phyloP scores from a whole-genome alignment of 805 yeast genomes.

The Candida manassasensis region DNA sequence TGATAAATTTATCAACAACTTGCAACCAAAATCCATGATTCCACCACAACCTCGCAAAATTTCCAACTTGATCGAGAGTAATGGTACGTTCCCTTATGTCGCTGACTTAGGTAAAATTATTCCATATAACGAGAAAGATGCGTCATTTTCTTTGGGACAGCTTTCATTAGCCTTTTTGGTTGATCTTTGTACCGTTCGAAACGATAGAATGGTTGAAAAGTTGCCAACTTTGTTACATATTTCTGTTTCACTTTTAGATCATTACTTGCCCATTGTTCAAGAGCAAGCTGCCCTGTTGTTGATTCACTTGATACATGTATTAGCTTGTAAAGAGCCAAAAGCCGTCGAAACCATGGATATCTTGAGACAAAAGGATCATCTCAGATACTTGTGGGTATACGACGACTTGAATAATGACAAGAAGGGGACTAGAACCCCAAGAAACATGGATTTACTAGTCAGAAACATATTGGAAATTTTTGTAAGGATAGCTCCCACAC shows the following conservation, averaged over 20 bases:
- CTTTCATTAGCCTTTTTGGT: slow-evolving; percentile 80
- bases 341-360: slow-evolving; percentile 53
- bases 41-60: slow-evolving; percentile 46
- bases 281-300: slow-evolving; percentile 78
- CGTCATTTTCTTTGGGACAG: slow-evolving; percentile 84
- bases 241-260: slow-evolving; percentile 78
- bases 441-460: slow-evolving; percentile 72
- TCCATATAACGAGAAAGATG: slow-evolving; percentile 52
- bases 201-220: slow-evolving; percentile 53
- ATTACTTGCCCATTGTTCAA: slow-evolving; percentile 76
- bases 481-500: slow-evolving; percentile 38
- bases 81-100: slow-evolving; percentile 55
- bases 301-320: slow-evolving; percentile 64
- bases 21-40: slow-evolving; percentile 87
- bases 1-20: slow-evolving; percentile 60
- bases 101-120: slow-evolving; percentile 67
- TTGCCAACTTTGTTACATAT: slow-evolving; percentile 76
- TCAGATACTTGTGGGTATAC: slow-evolving; percentile 66
- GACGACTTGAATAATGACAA: slow-evolving; percentile 77
- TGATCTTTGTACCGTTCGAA: slow-evolving; percentile 67
- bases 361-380: slow-evolving; percentile 49
- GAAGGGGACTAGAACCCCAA: slow-evolving; percentile 77
- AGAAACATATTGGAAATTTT: slow-evolving; percentile 60
- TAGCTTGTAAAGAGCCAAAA: slow-evolving; percentile 51
- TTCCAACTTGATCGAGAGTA: slow-evolving; percentile 21